These are phyloP conservation scores for Lipomyces orientalis DNA, from an alignment of 805 yeast genomes.

Conservation along the genomic window DNA sequence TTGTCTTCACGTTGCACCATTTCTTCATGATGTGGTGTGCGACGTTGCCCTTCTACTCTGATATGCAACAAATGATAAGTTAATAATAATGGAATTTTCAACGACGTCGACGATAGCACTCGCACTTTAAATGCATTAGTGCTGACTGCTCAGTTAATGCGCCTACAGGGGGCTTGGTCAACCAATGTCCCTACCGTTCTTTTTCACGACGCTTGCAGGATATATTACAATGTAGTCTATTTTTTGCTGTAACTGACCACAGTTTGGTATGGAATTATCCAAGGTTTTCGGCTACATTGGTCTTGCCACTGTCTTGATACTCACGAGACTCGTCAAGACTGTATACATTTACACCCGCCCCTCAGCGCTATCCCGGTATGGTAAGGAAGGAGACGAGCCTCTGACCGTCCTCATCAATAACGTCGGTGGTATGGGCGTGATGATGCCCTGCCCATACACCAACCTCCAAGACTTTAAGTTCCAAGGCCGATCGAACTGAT, in stretches of 20 bases:
- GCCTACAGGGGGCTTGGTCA: too few relatives aligned
- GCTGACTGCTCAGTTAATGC: too few relatives aligned
- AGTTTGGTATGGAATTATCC: neutral
- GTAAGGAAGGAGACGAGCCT: neutral
- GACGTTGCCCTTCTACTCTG: too few relatives aligned
- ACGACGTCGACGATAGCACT: too few relatives aligned
- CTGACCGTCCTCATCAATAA: constrained; percentile 1
- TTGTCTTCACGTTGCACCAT: too few relatives aligned
- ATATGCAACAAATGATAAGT: too few relatives aligned
- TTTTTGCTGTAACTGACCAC: neutral
- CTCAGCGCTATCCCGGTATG: neutral
- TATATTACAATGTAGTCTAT: neutral
- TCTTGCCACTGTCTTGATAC: neutral
- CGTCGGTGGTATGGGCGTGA: neutral
- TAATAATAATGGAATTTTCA: too few relatives aligned
- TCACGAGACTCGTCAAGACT: neutral
- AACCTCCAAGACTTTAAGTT: constrained; percentile 1
- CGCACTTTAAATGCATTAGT: too few relatives aligned
- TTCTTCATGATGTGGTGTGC: too few relatives aligned
- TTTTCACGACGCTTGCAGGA: neutral
- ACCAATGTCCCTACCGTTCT: too few relatives aligned
- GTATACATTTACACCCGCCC: neutral
- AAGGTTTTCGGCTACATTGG: neutral
- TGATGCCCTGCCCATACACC: neutral
- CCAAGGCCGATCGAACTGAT: too few relatives aligned